Evolutionary conservation across 768 basidiomycete genomes (phyloP), one percentile per base, ranked within the genome.

Genomic region (Amanita exitialis): DNA sequence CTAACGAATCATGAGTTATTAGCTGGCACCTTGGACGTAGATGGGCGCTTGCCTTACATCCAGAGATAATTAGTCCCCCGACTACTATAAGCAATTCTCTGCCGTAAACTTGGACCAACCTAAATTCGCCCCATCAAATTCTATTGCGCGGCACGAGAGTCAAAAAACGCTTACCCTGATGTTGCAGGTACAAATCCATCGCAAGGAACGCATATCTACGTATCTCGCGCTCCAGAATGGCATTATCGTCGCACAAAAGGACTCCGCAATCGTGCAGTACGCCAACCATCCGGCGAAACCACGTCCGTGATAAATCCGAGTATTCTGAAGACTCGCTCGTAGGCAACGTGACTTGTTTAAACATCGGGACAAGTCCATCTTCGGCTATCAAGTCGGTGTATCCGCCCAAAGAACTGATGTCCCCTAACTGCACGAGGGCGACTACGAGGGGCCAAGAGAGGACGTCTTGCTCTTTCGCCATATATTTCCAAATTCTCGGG

Each of bases 191-290:
- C 50, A 63, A 67, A 56, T 75, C 74, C 74, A 76, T 76, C 49
- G 73, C 73, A 20, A 64, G 65, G 57, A 76, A 76, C 28, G 72
- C 72, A 57, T 67, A 72, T 34, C 70, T 59, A 53, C 70, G 60
- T 16, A 76, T 67, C 59, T 76, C 74, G 54, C 73, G 61, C 62
- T 76, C 74, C 21, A 76, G 58, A 23, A 72, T 51, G 72, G 71
- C 72, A 18, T 68, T 70, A 65, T 76, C 74, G 47, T 75, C 71
- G 58, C 74, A 76, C 35, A 68, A 67, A 16, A 74, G 61, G 8
- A 75, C 70, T 6, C 71, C 72, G 53, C 72, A 74, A 52, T 76
- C 74, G 56, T 74, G 68, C 54, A 76, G 58, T n/a, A 69, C 66
- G 42, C 66, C 67, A 13, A 75, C 70, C 18, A 69, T 72, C 34